Conservation (phyloP, 2,329 filamentous ascomycete species). For the Pezicula radicicola region DNA sequence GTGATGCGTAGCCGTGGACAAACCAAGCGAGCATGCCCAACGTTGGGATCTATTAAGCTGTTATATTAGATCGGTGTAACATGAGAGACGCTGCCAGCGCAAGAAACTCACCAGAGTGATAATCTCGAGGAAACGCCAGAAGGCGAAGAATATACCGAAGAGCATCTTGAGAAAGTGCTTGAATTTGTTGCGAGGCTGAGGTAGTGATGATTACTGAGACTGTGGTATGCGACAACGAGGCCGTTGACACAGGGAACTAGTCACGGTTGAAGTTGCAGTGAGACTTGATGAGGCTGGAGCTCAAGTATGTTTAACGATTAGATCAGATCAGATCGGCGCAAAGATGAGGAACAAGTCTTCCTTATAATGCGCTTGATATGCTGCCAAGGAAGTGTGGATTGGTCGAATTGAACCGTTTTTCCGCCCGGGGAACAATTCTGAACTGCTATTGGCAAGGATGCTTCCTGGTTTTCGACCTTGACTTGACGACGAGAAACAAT, state of each 20-base stretch:
- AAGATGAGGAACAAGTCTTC: no score
- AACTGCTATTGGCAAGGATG: background rate
- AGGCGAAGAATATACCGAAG: slow-evolving; percentile 61
- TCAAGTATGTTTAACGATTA: background rate
- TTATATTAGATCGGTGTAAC: background rate
- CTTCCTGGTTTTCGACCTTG: background rate
- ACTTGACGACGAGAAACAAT: background rate
- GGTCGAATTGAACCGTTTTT: no score
- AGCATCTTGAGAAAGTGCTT: slow-evolving; percentile 41
- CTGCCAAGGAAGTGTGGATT: no score
- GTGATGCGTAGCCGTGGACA: slow-evolving; percentile 54
- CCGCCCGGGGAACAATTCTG: background rate
- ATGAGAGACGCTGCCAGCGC: background rate
- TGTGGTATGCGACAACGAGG: background rate
- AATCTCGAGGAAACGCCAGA: slow-evolving; percentile 60
- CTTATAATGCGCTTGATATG: no score
- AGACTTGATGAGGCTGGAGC: background rate
- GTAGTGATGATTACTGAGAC: background rate
- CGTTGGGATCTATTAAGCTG: slow-evolving; percentile 51
- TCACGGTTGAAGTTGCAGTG: background rate
- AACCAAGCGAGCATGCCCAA: slow-evolving; percentile 68
- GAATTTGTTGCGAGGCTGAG: background rate
- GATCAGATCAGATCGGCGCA: no score
- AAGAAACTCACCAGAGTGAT: slow-evolving; percentile 53
- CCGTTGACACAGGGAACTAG: no score